These are phyloP conservation scores for Cutaneotrichosporon mucoides DNA, from an alignment of 1,284 basidiomycete genomes.

Conservation along the genomic window DNA sequence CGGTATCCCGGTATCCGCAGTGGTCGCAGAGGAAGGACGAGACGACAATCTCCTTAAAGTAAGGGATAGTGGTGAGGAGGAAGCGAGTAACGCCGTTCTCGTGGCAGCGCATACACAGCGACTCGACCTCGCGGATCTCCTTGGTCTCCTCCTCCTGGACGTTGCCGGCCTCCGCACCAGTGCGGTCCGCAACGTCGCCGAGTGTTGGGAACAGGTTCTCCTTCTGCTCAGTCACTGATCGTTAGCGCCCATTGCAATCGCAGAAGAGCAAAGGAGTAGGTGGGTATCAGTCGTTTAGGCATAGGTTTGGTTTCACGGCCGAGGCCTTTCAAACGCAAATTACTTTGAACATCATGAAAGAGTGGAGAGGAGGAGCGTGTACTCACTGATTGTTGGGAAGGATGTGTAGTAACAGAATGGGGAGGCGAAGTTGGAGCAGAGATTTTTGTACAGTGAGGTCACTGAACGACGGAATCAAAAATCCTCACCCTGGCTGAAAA, in stretches of 20 bases:
- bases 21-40: constrained; percentile 95
- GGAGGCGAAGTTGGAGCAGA: neutral
- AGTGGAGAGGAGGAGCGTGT: neutral
- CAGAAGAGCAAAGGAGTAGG: too few relatives aligned
- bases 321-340: constrained; percentile 47
- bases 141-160: constrained; percentile 54
- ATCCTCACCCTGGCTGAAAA: neutral
- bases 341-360: constrained; percentile 44
- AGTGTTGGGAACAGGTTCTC: constrained; percentile 46
- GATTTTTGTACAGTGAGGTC: constrained; percentile 1
- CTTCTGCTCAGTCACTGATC: constrained; percentile 15
- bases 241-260: constrained; percentile 1
- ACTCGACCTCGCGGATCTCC: constrained; percentile 74
- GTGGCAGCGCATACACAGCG: constrained; percentile 89
- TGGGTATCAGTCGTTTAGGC: constrained; percentile 43
- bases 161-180: constrained; percentile 41
- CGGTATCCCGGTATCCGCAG: constrained; percentile 87
- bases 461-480: neutral
- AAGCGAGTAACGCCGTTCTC: constrained; percentile 90
- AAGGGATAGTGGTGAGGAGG: constrained; percentile 94
- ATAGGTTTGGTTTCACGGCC: constrained; percentile 44
- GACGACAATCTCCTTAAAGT: constrained; percentile 91
- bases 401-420: too few relatives aligned
- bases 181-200: constrained; percentile 43
- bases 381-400: constrained; percentile 8